phyloP scores from a whole-genome alignment of 768 basidiomycete genomes.

The Russula foetens region DNA sequence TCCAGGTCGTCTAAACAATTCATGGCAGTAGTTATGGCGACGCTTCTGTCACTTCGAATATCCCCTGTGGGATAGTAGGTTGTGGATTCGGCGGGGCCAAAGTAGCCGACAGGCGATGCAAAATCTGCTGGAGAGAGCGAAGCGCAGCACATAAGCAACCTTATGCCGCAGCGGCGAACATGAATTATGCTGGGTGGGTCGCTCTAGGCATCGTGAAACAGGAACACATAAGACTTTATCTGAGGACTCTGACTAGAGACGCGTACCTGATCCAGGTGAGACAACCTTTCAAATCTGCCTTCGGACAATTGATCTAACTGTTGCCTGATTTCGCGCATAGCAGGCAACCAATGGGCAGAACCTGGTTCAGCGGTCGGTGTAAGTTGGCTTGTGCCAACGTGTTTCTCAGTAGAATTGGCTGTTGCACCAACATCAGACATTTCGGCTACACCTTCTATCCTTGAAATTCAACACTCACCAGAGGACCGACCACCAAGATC shows the following conservation, averaged over 20 bases:
- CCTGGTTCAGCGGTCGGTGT: neutral
- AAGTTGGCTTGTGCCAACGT: too few species aligned
- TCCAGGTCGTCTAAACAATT: neutral
- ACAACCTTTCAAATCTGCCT: neutral
- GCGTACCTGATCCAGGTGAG: slow-evolving; percentile 1
- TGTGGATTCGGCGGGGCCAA: neutral
- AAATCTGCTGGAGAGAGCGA: slow-evolving; percentile 5
- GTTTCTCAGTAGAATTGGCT: too few species aligned
- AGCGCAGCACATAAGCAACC: slow-evolving; percentile 6
- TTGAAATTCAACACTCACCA: too few species aligned
- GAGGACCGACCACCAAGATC: too few species aligned
- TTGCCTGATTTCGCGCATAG: slow-evolving; percentile 3
- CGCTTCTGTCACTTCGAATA: neutral
- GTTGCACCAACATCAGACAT: too few species aligned
- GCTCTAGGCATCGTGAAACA: neutral
- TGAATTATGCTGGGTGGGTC: neutral
- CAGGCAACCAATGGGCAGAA: neutral
- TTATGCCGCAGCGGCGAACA: neutral
- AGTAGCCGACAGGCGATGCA: slow-evolving; percentile 2
- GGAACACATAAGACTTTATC: neutral
- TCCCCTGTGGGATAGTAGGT: slow-evolving; percentile 10
- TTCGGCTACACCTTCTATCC: too few species aligned
- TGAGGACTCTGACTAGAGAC: neutral
- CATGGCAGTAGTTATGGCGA: neutral
- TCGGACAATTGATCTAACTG: neutral